Evolutionary conservation across 768 basidiomycete species (phyloP).

Genomic region (Termitomyces sp.): DNA sequence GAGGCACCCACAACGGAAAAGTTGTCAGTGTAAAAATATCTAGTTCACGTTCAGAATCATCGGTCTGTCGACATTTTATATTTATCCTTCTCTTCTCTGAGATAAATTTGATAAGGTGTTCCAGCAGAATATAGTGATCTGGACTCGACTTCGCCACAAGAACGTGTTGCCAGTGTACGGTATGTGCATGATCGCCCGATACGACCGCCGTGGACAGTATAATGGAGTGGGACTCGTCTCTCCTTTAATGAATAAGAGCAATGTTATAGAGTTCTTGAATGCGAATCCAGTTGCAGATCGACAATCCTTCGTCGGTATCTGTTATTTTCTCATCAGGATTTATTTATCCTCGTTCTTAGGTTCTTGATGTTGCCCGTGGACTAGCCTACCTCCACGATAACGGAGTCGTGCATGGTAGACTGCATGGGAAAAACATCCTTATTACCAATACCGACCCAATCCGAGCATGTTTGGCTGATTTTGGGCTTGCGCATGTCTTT

Average conservation of each 20-base stretch:
- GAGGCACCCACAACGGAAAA: neutral
- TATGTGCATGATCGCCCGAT: neutral
- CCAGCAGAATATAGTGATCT: neutral
- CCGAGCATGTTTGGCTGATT: neutral
- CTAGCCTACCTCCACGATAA: slow-evolving; percentile 7
- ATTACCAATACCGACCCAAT: neutral
- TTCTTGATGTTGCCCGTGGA: neutral
- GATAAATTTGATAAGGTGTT: neutral
- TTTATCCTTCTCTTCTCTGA: neutral
- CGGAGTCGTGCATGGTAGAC: neutral
- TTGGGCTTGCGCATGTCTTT: neutral
- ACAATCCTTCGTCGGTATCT: neutral
- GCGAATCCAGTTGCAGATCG: neutral
- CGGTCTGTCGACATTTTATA: neutral
- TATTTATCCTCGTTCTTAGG: neutral
- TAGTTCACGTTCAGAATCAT: neutral
- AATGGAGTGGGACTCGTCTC: slow-evolving; percentile 1
- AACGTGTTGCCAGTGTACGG: neutral
- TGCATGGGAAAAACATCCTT: slow-evolving; percentile 1
- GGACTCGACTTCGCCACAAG: neutral
- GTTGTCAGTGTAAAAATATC: neutral
- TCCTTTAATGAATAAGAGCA: neutral
- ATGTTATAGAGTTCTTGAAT: neutral
- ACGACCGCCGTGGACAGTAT: neutral
- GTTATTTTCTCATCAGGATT: neutral